phyloP scores from a whole-genome alignment of 257 asterid species.

The Capsicum rhomboideum region DNA sequence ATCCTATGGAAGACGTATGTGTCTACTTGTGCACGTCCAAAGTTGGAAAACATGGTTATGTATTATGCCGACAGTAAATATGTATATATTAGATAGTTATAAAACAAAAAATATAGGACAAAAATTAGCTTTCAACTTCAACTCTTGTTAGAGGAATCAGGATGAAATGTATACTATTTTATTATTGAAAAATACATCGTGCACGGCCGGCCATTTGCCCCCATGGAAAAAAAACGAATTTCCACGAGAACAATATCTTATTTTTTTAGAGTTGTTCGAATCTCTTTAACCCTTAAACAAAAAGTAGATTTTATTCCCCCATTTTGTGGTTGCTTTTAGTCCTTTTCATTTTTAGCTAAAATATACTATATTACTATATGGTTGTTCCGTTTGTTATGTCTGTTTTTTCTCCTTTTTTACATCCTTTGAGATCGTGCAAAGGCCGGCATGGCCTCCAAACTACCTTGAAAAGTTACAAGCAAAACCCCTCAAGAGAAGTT shows the following conservation, averaged over 20 bases:
- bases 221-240: conserved; percentile 3
- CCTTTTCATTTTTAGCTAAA: not conserved
- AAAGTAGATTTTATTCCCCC: conserved; percentile 21
- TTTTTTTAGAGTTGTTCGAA: conserved; percentile 3
- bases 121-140: conserved; percentile 24
- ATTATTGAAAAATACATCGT: conserved; percentile 21
- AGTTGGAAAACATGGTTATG: no score
- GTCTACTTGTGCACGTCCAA: no score
- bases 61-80: no score
- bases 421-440: conserved; percentile 26
- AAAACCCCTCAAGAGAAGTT: no score
- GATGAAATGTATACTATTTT: not conserved
- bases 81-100: not conserved
- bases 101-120: not conserved
- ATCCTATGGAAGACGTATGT: no score
- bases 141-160: not conserved
- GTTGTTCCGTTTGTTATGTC: not conserved
- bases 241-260: conserved; percentile 39
- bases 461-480: conserved; percentile 1
- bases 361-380: not conserved
- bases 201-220: conserved; percentile 33
- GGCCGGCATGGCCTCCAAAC: conserved; percentile 29
- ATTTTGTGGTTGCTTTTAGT: not conserved
- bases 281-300: conserved; percentile 2
- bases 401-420: not conserved